Conservation (phyloP, 2,329 filamentous ascomycete species). For the Coccinonectria pachysandricola region DNA sequence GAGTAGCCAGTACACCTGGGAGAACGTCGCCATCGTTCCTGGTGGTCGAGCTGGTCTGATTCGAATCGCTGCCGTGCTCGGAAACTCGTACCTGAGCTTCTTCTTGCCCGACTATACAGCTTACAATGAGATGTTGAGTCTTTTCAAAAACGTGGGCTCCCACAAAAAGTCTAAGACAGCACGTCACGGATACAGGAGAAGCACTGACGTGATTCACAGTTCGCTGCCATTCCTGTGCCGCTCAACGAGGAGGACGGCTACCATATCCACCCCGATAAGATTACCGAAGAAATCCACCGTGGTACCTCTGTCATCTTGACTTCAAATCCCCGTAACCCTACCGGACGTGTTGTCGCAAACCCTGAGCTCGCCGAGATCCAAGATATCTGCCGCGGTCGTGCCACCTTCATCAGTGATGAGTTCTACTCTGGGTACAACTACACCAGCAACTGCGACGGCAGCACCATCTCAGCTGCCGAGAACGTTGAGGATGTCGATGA, state of each 20-base stretch:
- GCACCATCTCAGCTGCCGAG: constrained; percentile 77
- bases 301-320: constrained; percentile 84
- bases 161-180: too few species aligned
- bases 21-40: constrained; percentile 94
- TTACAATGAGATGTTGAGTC: constrained; percentile 92
- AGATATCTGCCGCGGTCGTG: constrained; percentile 80
- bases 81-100: constrained; percentile 86
- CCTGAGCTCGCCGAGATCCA: constrained; percentile 84
- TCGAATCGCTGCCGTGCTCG: constrained; percentile 85
- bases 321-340: constrained; percentile 91
- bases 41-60: constrained; percentile 88
- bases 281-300: constrained; percentile 80
- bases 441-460: constrained; percentile 81
- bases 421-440: constrained; percentile 98
- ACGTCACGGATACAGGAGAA: too few species aligned
- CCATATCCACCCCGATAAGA: constrained; percentile 87
- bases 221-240: constrained; percentile 78
- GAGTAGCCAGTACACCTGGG: constrained; percentile 85
- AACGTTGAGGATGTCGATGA: constrained; percentile 85
- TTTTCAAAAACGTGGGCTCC: constrained; percentile 80
- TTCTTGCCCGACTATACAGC: constrained; percentile 94
- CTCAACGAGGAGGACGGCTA: constrained; percentile 79
- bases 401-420: constrained; percentile 89
- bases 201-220: constrained; percentile 38
- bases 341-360: constrained; percentile 75